A percentile compares a stretch with the other conserved stretches of the same genome.
Evolutionary conservation across 1,139 yeast species (phyloP).

Genomic region (Casaregolazyma suthepensis): DNA sequence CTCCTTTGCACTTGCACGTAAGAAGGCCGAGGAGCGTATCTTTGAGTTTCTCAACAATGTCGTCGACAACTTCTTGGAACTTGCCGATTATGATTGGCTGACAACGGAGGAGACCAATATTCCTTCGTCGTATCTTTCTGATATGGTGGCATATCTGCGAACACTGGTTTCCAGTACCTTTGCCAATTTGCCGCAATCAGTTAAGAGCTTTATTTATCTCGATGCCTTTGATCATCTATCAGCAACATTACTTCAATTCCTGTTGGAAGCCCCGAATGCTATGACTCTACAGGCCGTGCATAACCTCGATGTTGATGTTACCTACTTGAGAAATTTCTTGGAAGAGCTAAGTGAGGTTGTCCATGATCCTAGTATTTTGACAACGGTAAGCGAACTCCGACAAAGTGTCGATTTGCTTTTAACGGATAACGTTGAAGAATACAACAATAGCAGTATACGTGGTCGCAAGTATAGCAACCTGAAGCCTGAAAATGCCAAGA

Average conservation of each 20-base stretch:
- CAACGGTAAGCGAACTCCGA: constrained; percentile 51
- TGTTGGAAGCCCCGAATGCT: constrained; percentile 43
- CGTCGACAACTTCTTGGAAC: constrained; percentile 72
- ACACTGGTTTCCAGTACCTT: constrained; percentile 86
- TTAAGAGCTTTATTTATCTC: constrained; percentile 72
- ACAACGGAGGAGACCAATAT: constrained; percentile 44
- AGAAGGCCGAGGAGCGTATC: constrained; percentile 72
- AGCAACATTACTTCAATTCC: constrained; percentile 56
- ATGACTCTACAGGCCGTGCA: constrained; percentile 44
- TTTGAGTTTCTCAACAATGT: constrained; percentile 65
- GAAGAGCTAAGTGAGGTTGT: constrained; percentile 35
- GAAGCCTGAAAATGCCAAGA: constrained; percentile 52
- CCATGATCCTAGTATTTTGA: constrained; percentile 29
- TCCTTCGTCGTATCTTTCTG: constrained; percentile 72
- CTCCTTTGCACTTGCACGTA: constrained; percentile 56
- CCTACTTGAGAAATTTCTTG: constrained; percentile 51
- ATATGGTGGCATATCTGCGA: constrained; percentile 81
- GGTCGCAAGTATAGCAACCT: constrained; percentile 57
- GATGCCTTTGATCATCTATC: constrained; percentile 85
- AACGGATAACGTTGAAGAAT: constrained; percentile 46
- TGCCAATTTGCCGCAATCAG: constrained; percentile 70
- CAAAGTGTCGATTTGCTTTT: constrained; percentile 55
- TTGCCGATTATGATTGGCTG: constrained; percentile 82
- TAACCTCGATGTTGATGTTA: constrained; percentile 59
- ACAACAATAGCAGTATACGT: constrained; percentile 48